Conservation (phyloP, 306 rosid species). For the Vigna radiata region DNA sequence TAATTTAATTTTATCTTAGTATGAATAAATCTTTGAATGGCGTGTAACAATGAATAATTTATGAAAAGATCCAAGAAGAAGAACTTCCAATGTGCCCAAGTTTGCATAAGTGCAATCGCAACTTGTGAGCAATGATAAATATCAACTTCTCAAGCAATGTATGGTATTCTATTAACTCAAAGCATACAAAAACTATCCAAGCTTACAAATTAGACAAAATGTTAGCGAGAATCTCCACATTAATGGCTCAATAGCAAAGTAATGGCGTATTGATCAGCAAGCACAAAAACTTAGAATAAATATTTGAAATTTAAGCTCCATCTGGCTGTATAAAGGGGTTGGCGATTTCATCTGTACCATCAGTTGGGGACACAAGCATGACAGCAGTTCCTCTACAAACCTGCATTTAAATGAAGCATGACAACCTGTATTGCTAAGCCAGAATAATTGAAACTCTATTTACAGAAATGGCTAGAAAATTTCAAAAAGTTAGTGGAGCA, state of each 20-base stretch:
- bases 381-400: slow-evolving; percentile 99
- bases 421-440: not conserved
- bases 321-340: slow-evolving; percentile 95
- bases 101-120: not conserved
- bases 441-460: not conserved
- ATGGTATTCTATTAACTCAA: slow-evolving; percentile 18
- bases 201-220: slow-evolving; percentile 4
- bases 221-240: slow-evolving; percentile 31
- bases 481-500: not conserved
- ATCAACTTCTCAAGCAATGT: not conserved
- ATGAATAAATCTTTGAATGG: not conserved
- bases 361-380: slow-evolving; percentile 98
- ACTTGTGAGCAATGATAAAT: slow-evolving; percentile 10
- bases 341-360: slow-evolving; percentile 97
- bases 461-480: not conserved
- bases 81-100: not conserved
- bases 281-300: slow-evolving; percentile 17
- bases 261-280: not conserved
- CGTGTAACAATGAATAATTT: too few species aligned
- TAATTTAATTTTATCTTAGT: not conserved
- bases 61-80: not conserved
- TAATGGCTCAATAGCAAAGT: slow-evolving; percentile 21
- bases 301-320: slow-evolving; percentile 60
- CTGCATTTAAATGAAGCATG: slow-evolving; percentile 50
- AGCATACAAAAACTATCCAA: slow-evolving; percentile 9